Evolutionary conservation across 2,329 filamentous ascomycete species (phyloP).

Genomic region (Claviceps paspali): DNA sequence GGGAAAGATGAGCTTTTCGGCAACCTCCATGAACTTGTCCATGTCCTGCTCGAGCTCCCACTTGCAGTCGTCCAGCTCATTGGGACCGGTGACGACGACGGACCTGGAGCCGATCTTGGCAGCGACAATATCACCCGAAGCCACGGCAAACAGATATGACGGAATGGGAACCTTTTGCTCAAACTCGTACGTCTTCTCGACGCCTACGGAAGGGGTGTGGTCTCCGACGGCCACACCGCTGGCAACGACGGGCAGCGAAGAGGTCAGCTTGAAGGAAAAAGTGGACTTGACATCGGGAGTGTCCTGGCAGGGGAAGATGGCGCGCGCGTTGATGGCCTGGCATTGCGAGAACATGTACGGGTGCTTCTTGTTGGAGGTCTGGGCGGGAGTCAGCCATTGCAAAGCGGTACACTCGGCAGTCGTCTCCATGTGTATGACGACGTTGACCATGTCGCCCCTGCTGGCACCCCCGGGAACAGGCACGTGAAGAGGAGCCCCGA

Average conservation of each 20-base stretch:
- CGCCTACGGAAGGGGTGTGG: constrained; percentile 27
- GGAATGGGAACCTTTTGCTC: constrained; percentile 87
- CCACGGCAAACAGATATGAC: constrained; percentile 86
- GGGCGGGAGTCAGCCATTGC: constrained; percentile 86
- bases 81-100: constrained; percentile 72
- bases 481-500: constrained; percentile 56
- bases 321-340: constrained; percentile 89
- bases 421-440: constrained; percentile 59
- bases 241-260: constrained; percentile 77
- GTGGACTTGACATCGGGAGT: constrained; percentile 97
- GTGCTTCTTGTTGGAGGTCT: constrained; percentile 90
- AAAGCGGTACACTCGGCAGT: constrained; percentile 81
- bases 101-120: constrained; percentile 80
- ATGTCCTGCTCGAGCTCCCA: constrained; percentile 88
- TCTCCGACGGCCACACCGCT: constrained; percentile 53
- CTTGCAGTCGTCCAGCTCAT: constrained; percentile 68
- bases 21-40: constrained; percentile 78
- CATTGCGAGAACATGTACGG: constrained; percentile 98
- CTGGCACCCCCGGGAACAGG: constrained; percentile 37
- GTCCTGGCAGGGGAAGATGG: constrained; percentile 92
- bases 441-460: constrained; percentile 35
- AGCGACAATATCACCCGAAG: constrained; percentile 68
- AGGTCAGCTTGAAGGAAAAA: constrained; percentile 76
- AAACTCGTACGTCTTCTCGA: constrained; percentile 62
- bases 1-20: constrained; percentile 67